A percentile compares a stretch with the other conserved stretches of the same genome.
Conservation (phyloP, 495 filamentous ascomycete genomes). For the Amniculicola lignicola region DNA sequence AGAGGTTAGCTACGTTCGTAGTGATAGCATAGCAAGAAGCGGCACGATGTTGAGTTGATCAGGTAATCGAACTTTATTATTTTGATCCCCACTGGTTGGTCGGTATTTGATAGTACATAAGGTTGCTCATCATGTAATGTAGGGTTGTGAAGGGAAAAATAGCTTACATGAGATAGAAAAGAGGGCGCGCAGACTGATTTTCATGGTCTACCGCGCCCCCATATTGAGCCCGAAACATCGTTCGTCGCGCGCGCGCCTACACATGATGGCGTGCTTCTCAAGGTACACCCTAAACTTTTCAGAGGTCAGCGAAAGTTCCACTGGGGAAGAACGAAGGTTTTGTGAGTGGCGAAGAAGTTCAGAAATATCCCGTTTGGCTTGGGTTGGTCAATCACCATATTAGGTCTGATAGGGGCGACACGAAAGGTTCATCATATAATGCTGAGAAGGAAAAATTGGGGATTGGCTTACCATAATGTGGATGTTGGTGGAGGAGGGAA, state of each 20-base stretch:
- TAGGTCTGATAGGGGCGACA: slow-evolving; percentile 34
- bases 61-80: slow-evolving; percentile 33
- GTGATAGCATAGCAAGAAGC: background rate
- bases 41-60: slow-evolving; percentile 2
- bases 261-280: background rate
- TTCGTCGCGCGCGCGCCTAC: background rate
- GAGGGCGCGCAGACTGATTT: too few relatives aligned
- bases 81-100: slow-evolving; percentile 25
- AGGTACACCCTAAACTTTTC: background rate
- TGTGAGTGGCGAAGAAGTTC: background rate
- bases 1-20: background rate
- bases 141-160: background rate
- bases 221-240: background rate
- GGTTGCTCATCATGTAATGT: slow-evolving; percentile 26
- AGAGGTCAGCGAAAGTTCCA: slow-evolving; percentile 2
- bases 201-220: background rate
- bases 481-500: background rate
- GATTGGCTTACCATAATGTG: slow-evolving; percentile 16
- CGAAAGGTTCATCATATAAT: slow-evolving; percentile 26
- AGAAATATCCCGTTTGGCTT: slow-evolving; percentile 33
- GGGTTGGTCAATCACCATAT: slow-evolving; percentile 29
- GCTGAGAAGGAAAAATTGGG: background rate
- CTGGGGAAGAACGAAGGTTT: background rate
- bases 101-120: slow-evolving; percentile 31
- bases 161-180: background rate